phyloP scores from a whole-genome alignment of 306 rosid species.

The Cyamopsis tetragonoloba region DNA sequence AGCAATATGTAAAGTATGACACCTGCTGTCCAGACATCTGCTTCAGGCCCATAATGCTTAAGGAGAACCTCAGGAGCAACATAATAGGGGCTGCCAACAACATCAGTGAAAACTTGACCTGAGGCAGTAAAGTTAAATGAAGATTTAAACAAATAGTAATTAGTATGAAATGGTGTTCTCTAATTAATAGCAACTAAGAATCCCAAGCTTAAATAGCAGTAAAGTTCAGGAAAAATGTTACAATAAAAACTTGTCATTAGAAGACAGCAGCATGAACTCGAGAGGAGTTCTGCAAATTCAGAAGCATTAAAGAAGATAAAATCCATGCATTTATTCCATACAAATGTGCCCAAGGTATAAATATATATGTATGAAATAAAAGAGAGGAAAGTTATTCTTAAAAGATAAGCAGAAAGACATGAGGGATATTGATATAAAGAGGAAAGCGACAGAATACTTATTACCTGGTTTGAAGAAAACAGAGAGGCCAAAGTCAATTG shows the following conservation, averaged over 20 bases:
- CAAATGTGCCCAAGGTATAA: neutral
- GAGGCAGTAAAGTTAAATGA: constrained; percentile 22
- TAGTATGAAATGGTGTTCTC: constrained; percentile 13
- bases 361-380: neutral
- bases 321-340: neutral
- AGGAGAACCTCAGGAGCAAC: constrained; percentile 99
- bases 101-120: constrained; percentile 93
- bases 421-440: neutral
- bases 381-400: neutral
- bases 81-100: constrained; percentile 95
- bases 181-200: neutral
- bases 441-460: neutral
- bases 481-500: constrained; percentile 95
- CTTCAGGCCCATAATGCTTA: constrained; percentile 91
- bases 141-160: constrained; percentile 25
- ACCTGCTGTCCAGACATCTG: constrained; percentile 96
- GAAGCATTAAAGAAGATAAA: constrained; percentile 5
- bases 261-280: neutral
- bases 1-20: constrained; percentile 86
- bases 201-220: neutral
- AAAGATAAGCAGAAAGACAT: neutral
- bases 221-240: neutral
- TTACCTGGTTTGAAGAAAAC: constrained; percentile 95
- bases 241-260: neutral
- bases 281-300: neutral